Base-by-base conservation (phyloP, 83 land plant species). In the Isoetes engelmannii region DNA sequence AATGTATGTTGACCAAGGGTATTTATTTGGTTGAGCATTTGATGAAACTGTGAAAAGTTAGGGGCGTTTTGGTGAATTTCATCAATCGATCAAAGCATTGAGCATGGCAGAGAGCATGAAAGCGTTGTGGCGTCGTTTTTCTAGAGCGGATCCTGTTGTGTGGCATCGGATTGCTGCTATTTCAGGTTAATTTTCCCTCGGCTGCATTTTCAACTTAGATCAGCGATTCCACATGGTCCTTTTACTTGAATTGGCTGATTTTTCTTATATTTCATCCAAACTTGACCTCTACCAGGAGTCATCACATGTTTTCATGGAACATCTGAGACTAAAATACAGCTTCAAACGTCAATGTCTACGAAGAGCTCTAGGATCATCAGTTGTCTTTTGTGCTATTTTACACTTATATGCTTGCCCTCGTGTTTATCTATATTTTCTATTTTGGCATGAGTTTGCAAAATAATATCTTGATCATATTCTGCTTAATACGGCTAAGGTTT, bases 151-250 rank as follows among this genome's bases (percentile, higher is more conserved):
- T 79, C 83, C 89, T 59, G 41, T 5, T 15, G 41, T 82, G 13
- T 92, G 93, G 97, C 94, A 86, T 73, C 86, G 84, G 72, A 88
- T 92, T 12, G 97, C 94, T 46, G 90, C 81, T 47, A 18, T 92
- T 46, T 92, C 97, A n/a, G 97, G 97, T 88, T 8, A 59, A 37
- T 7, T 12, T 19, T 59, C 28, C 9, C 20, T 59, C 20, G 1
- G 10, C 12, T 12, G 18, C 1, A 18, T 18, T 12, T 18, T 59
- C 1, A 18, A 59, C 8, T 12, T 59, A 12, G 0, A 7, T 19
- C 28, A 59, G 28, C 10, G 9, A 59, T 18, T 12, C 8, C 3
- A 37, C 20, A 9, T 10, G 1, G 12, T 28, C 9, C 8, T 59
- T 19, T 59, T 3, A 10, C 62, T 19, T 18, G 62, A 12, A 59